Evolutionary conservation across 2,329 filamentous ascomycete species (phyloP).

Genomic region (Triangularia verruculosa): DNA sequence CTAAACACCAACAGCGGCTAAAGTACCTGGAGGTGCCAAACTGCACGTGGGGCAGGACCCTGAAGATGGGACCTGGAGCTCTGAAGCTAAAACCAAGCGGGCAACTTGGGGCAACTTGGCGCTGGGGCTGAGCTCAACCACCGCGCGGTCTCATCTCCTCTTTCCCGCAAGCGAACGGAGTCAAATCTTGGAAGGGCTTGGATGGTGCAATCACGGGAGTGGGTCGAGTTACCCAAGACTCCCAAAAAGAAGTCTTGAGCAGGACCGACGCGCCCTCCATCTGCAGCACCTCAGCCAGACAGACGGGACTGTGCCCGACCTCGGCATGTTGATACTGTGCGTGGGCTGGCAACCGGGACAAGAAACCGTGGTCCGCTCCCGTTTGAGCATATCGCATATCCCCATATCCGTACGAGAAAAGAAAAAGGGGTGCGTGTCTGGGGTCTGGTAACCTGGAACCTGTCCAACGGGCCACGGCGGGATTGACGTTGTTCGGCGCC

Average conservation of each 20-base stretch:
- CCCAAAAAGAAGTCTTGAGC: neutral
- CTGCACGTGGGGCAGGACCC: neutral
- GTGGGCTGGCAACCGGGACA: neutral
- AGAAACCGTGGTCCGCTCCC: neutral
- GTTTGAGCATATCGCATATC: neutral
- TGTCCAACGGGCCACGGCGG: neutral
- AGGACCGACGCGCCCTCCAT: neutral
- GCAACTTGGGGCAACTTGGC: neutral
- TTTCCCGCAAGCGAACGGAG: neutral
- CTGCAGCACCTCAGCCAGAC: too few relatives aligned
- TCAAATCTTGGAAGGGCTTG: neutral
- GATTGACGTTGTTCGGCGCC: neutral
- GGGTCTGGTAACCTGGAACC: too few relatives aligned
- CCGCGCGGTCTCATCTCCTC: neutral
- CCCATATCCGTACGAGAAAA: neutral
- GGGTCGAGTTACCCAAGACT: neutral
- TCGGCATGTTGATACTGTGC: neutral
- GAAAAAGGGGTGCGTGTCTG: neutral
- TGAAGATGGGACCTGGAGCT: neutral
- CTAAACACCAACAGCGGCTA: neutral
- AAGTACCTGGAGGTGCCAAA: neutral
- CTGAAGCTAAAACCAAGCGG: neutral
- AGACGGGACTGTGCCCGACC: too few relatives aligned
- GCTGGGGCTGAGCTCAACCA: neutral
- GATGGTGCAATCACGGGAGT: neutral